These are phyloP conservation scores for Marsdenia floribunda DNA, from an alignment of 257 asterid species.

Conservation along the genomic window DNA sequence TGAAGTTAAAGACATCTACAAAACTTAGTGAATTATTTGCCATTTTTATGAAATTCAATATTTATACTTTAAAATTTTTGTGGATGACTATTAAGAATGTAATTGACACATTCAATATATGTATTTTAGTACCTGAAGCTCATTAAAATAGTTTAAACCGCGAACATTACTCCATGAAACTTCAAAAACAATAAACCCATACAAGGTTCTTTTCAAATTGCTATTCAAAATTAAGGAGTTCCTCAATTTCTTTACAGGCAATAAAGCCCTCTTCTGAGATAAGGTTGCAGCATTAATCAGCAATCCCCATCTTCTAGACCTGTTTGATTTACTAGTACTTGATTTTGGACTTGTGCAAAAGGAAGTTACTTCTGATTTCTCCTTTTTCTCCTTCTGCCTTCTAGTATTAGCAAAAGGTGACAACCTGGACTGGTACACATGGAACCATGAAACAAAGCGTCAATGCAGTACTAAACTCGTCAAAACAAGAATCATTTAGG, in stretches of 20 bases:
- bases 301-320: conserved; percentile 60
- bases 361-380: conserved; percentile 30
- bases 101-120: too few species aligned
- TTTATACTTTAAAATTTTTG: too few species aligned
- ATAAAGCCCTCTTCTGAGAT: conserved; percentile 79
- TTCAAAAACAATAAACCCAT: conserved; percentile 94
- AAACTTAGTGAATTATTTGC: not conserved
- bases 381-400: conserved; percentile 51
- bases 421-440: conserved; percentile 67
- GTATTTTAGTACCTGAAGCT: conserved; percentile 68
- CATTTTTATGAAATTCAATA: too few species aligned
- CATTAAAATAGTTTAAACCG: conserved; percentile 85
- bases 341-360: conserved; percentile 37
- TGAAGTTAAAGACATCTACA: not conserved
- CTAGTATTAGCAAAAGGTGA: conserved; percentile 91
- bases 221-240: conserved; percentile 65
- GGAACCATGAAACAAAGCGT: conserved; percentile 8
- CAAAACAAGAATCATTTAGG: not conserved
- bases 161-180: conserved; percentile 80
- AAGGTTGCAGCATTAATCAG: conserved; percentile 61
- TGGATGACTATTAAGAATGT: too few species aligned
- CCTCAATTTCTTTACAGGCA: conserved; percentile 82
- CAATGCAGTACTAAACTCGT: not conserved
- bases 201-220: conserved; percentile 80
- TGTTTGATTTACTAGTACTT: conserved; percentile 32